Evolutionary conservation across 495 filamentous ascomycete genomes (phyloP).

Genomic region (Rusavskia elegans): DNA sequence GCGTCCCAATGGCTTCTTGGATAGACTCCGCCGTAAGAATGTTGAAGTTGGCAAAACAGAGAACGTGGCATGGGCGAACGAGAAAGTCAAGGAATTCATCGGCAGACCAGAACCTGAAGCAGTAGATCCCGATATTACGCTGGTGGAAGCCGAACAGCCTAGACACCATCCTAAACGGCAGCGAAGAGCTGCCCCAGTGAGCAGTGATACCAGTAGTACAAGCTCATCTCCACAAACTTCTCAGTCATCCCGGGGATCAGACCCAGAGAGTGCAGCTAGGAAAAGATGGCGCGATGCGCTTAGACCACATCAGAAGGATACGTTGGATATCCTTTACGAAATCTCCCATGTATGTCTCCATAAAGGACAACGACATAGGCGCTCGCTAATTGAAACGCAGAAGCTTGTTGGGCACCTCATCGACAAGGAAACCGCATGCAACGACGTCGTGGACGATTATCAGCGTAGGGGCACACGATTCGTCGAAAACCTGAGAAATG

Average conservation of each 20-base stretch:
- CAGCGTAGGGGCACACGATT: not conserved
- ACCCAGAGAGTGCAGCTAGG: not conserved
- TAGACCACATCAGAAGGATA: conserved; percentile 5
- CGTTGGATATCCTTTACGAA: not conserved
- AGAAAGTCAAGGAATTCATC: too few relatives aligned
- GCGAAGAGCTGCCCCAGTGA: not conserved
- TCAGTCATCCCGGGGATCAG: not conserved
- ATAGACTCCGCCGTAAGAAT: conserved; percentile 1
- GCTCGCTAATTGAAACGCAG: not conserved
- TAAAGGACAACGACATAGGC: not conserved
- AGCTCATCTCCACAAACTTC: not conserved
- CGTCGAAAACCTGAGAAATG: not conserved
- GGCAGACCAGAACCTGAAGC: not conserved
- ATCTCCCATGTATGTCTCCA: conserved; percentile 6
- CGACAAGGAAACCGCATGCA: conserved; percentile 4
- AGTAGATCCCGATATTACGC: not conserved
- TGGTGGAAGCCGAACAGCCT: not conserved
- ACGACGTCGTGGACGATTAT: conserved; percentile 4
- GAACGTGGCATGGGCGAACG: too few relatives aligned
- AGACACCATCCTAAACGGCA: not conserved
- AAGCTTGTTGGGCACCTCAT: conserved; percentile 2
- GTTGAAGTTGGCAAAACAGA: too few relatives aligned
- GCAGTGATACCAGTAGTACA: not conserved
- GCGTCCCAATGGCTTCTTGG: conserved; percentile 5
- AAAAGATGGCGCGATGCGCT: conserved; percentile 1